phyloP scores from a whole-genome alignment of 140 eudicot genomes.

The Ambrosia hybrid region DNA sequence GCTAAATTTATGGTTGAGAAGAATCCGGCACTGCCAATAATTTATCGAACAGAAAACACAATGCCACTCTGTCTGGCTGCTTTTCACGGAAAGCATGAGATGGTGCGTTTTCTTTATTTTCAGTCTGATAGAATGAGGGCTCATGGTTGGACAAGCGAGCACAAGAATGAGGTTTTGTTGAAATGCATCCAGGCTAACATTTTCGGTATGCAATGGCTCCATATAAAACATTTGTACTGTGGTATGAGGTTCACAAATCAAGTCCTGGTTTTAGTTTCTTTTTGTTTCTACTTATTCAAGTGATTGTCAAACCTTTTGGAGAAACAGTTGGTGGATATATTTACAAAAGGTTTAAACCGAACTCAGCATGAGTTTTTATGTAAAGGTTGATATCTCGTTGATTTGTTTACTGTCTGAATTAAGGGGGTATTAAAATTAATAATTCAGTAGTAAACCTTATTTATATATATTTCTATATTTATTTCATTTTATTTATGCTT shows the following conservation, averaged over 20 bases:
- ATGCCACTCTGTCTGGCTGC: slow-evolving; percentile 35
- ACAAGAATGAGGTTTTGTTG: not conserved
- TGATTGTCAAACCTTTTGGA: too few species aligned
- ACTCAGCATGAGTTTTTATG: too few species aligned
- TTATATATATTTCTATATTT: too few species aligned
- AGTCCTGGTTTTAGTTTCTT: not conserved
- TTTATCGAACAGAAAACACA: slow-evolving; percentile 21
- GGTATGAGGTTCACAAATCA: not conserved
- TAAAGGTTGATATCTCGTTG: too few species aligned
- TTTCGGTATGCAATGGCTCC: slow-evolving; percentile 18
- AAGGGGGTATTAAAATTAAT: too few species aligned
- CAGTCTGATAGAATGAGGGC: not conserved
- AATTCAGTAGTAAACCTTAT: too few species aligned
- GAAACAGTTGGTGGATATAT: too few species aligned
- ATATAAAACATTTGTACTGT: not conserved
- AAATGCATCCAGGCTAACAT: slow-evolving; percentile 6
- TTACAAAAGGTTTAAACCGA: too few species aligned
- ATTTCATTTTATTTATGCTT: too few species aligned
- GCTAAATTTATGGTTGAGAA: slow-evolving; percentile 26
- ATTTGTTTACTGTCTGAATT: too few species aligned
- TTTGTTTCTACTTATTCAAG: not conserved
- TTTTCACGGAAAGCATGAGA: slow-evolving; percentile 18
- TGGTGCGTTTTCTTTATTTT: slow-evolving; percentile 25
- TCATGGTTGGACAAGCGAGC: not conserved
- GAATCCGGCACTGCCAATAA: not conserved